phyloP scores from a whole-genome alignment of 1,139 yeast species.

The Zygoascus meyerae region DNA sequence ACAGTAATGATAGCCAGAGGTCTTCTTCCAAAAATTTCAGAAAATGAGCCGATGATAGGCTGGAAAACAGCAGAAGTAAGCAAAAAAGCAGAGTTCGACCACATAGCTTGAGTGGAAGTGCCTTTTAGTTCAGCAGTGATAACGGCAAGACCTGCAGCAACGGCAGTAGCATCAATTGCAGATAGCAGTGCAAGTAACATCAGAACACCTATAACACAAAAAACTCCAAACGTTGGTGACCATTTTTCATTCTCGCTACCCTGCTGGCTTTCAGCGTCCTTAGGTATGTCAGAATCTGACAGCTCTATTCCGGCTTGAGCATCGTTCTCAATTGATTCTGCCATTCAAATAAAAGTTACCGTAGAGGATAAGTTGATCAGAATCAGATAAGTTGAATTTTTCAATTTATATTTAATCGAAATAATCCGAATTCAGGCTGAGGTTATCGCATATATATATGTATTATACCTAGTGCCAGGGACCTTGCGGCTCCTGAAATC shows the following conservation, averaged over 20 bases:
- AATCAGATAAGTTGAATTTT: too few species aligned
- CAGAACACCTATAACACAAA: slow-evolving; percentile 15
- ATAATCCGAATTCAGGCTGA: too few species aligned
- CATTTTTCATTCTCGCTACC: background rate
- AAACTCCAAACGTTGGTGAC: background rate
- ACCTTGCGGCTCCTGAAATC: too few species aligned
- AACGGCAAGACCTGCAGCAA: slow-evolving; percentile 24
- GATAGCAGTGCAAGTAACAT: slow-evolving; percentile 21
- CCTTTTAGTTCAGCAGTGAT: slow-evolving; percentile 26
- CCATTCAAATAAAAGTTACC: too few species aligned
- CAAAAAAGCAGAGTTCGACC: slow-evolving; percentile 30
- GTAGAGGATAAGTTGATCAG: too few species aligned
- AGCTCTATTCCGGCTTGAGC: too few species aligned
- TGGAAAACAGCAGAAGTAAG: slow-evolving; percentile 29
- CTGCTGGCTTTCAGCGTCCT: background rate
- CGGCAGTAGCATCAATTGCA: slow-evolving; percentile 28
- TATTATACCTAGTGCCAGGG: too few species aligned
- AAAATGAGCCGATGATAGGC: slow-evolving; percentile 27
- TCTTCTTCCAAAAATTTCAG: slow-evolving; percentile 50
- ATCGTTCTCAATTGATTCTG: too few species aligned
- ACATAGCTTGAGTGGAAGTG: slow-evolving; percentile 26
- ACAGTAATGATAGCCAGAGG: slow-evolving; percentile 45
- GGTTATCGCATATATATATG: too few species aligned
- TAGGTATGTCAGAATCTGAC: background rate
- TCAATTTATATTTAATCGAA: too few species aligned